A percentile compares a stretch with the other conserved stretches of the same genome.
These are phyloP conservation scores for Prunus salicina DNA, from an alignment of 306 rosid genomes.

Conservation along the genomic window DNA sequence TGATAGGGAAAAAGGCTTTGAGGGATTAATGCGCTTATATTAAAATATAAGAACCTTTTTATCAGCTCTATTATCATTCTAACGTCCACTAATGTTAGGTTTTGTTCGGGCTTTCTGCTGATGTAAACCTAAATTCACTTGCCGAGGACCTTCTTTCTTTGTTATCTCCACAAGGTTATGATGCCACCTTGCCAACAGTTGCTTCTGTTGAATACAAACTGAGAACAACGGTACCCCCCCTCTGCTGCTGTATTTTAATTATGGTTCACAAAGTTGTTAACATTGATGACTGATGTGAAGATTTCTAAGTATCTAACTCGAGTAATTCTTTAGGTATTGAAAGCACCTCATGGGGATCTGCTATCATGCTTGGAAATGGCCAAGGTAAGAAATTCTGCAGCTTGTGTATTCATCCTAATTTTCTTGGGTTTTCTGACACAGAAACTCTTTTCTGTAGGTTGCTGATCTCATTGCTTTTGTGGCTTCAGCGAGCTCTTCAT, in stretches of 20 bases:
- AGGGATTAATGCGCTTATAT: not conserved
- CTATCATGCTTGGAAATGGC: slow-evolving; percentile 86
- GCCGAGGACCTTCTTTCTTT: slow-evolving; percentile 59
- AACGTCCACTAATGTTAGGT: slow-evolving; percentile 45
- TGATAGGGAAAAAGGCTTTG: not conserved
- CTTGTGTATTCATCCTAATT: not conserved
- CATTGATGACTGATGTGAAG: not conserved
- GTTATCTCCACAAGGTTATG: slow-evolving; percentile 41
- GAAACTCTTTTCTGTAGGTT: slow-evolving; percentile 46
- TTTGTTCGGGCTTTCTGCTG: slow-evolving; percentile 72
- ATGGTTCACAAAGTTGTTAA: not conserved
- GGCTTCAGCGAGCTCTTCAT: slow-evolving; percentile 49
- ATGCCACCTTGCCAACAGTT: slow-evolving; percentile 45
- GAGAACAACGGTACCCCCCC: slow-evolving; percentile 52
- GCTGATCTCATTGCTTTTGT: slow-evolving; percentile 94
- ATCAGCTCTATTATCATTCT: not conserved
- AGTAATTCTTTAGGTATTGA: slow-evolving; percentile 50
- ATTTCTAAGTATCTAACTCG: slow-evolving; percentile 4
- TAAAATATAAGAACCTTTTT: not conserved
- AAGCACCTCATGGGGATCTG: slow-evolving; percentile 89
- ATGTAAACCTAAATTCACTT: slow-evolving; percentile 58
- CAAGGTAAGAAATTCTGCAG: slow-evolving; percentile 50
- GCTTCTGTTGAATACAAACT: slow-evolving; percentile 79
- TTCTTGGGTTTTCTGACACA: slow-evolving; percentile 8
- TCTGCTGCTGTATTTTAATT: not conserved